These are phyloP conservation scores for Kingdonia uniflora DNA, from an alignment of 164 flowering plant genomes.

Conservation along the genomic window DNA sequence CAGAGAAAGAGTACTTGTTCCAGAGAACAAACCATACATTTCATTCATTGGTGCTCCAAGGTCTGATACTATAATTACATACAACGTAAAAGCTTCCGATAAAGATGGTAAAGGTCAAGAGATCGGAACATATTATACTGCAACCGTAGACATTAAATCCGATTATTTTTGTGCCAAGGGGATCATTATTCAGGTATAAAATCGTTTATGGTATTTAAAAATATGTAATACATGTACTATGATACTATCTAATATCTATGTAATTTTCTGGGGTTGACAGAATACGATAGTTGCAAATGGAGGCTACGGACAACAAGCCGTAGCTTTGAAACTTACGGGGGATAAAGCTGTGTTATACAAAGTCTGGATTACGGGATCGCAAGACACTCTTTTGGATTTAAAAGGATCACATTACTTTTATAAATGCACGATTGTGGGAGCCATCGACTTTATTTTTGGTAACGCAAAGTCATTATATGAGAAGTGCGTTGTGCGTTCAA, in stretches of 20 bases:
- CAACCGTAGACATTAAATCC: constrained; percentile 53
- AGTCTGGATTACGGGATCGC: constrained; percentile 54
- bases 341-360: constrained; percentile 63
- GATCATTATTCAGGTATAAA: constrained; percentile 55
- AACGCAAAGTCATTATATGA: constrained; percentile 58
- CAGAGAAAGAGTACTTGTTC: constrained; percentile 72
- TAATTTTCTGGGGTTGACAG: neutral
- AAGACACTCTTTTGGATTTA: constrained; percentile 76
- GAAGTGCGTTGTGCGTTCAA: constrained; percentile 55
- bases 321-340: constrained; percentile 57
- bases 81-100: constrained; percentile 65
- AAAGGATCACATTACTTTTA: constrained; percentile 62
- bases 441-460: constrained; percentile 79
- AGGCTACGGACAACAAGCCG: constrained; percentile 64
- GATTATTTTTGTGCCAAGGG: constrained; percentile 73
- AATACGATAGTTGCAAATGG: constrained; percentile 11
- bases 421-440: constrained; percentile 53
- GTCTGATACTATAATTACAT: constrained; percentile 40
- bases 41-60: constrained; percentile 59
- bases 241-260: no score
- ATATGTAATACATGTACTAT: no score
- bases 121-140: constrained; percentile 53
- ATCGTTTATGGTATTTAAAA: no score
- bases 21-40: constrained; percentile 52
- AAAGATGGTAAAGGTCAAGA: constrained; percentile 23